phyloP scores from a whole-genome alignment of 1,284 basidiomycete species.

The Neonothopanus nambi region DNA sequence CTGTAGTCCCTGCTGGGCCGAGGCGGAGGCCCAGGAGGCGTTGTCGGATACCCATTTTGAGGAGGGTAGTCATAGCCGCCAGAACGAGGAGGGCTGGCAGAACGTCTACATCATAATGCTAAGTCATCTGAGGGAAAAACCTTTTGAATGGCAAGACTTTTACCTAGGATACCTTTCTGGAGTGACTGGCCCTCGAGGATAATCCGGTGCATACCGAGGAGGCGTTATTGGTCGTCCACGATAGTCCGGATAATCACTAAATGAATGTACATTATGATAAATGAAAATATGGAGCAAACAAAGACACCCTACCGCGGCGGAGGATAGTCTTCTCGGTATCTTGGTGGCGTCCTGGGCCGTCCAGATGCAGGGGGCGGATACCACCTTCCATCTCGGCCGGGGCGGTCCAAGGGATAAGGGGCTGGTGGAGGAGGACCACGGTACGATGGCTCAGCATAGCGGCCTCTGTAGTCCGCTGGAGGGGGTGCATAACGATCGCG shows the following conservation, averaged over 20 bases:
- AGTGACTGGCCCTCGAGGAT: conserved; percentile 43
- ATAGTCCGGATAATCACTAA: conserved; percentile 45
- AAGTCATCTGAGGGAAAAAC: neutral
- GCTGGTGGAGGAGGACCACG: conserved; percentile 44
- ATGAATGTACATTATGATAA: conserved; percentile 4
- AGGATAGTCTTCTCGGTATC: conserved; percentile 58
- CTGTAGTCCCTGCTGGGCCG: conserved; percentile 57
- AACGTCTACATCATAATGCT: conserved; percentile 3
- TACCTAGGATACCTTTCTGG: conserved; percentile 10
- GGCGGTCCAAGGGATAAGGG: conserved; percentile 63
- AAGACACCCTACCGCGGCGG: conserved; percentile 48
- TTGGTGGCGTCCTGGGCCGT: conserved; percentile 53
- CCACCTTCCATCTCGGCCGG: conserved; percentile 42
- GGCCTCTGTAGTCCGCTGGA: conserved; percentile 35
- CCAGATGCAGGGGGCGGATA: conserved; percentile 50
- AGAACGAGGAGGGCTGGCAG: conserved; percentile 27
- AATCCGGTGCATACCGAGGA: conserved; percentile 60
- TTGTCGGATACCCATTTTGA: conserved; percentile 49
- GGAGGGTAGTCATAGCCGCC: conserved; percentile 44
- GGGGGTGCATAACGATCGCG: conserved; percentile 43
- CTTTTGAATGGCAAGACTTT: neutral
- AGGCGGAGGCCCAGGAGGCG: conserved; percentile 42
- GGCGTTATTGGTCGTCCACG: conserved; percentile 56
- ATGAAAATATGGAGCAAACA: neutral
- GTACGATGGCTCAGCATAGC: conserved; percentile 43